These are phyloP conservation scores for Fusarium nygamai DNA, from an alignment of 2,329 filamentous ascomycete species.

Conservation along the genomic window DNA sequence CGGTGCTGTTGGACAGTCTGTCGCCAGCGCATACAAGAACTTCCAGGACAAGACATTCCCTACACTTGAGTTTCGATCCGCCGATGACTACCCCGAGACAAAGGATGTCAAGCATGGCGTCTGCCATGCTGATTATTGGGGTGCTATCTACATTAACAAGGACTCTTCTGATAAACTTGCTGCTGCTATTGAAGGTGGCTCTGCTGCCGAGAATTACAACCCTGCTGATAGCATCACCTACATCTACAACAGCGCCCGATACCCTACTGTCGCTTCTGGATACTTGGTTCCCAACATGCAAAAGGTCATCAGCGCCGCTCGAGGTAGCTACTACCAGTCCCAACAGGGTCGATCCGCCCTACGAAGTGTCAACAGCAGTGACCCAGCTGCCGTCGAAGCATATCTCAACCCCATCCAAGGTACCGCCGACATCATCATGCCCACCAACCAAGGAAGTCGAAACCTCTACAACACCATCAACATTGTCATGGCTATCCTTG, in stretches of 20 bases:
- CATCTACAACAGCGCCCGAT: constrained; percentile 51
- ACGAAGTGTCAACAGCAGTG: constrained; percentile 35
- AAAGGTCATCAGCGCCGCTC: constrained; percentile 39
- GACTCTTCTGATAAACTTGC: constrained; percentile 47
- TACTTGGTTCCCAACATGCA: constrained; percentile 45
- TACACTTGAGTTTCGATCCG: constrained; percentile 43
- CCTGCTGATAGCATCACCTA: constrained; percentile 46
- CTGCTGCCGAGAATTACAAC: constrained; percentile 44
- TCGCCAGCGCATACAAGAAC: constrained; percentile 47
- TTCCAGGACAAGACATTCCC: constrained; percentile 47
- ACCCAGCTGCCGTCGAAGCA: constrained; percentile 40
- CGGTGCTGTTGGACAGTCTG: constrained; percentile 46
- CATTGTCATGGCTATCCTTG: constrained; percentile 50
- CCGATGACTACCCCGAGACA: constrained; percentile 40
- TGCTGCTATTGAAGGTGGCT: constrained; percentile 41
- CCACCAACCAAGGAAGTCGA: constrained; percentile 48
- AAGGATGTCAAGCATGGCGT: constrained; percentile 46
- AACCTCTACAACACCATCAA: constrained; percentile 52
- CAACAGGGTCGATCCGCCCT: constrained; percentile 33
- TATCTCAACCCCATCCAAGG: constrained; percentile 49
- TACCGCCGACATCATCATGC: constrained; percentile 42
- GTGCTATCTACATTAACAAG: constrained; percentile 46
- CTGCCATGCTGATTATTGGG: constrained; percentile 52
- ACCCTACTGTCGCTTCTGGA: constrained; percentile 45
- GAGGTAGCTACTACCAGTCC: constrained; percentile 42